A percentile compares a stretch with the other conserved stretches of the same genome.
Evolutionary conservation across 2,329 filamentous ascomycete species (phyloP).

Genomic region (Dothiorella sarmentorum): DNA sequence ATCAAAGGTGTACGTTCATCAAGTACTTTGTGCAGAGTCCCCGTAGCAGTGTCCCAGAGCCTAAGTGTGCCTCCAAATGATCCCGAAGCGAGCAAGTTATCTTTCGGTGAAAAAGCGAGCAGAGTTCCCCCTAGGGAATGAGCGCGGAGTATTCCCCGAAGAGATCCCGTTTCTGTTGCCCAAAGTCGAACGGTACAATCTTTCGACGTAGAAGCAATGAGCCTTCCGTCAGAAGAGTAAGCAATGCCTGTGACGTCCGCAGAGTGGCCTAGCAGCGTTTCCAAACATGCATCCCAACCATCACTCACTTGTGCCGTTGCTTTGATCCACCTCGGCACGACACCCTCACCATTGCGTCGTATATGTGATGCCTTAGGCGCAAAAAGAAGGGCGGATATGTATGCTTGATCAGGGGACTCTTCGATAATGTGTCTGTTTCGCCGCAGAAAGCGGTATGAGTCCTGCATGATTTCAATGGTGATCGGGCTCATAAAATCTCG

Average conservation of each 20-base stretch:
- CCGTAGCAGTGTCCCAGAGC: too few species aligned
- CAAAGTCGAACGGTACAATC: conserved; percentile 92
- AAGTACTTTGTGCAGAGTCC: too few species aligned
- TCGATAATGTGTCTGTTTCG: background rate
- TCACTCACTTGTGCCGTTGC: background rate
- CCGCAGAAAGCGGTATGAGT: background rate
- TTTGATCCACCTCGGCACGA: background rate
- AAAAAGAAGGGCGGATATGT: background rate
- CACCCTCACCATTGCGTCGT: background rate
- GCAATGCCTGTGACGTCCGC: background rate
- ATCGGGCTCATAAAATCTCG: background rate
- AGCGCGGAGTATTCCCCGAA: too few species aligned
- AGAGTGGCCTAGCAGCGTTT: background rate
- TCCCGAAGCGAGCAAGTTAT: too few species aligned
- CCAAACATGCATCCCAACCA: background rate
- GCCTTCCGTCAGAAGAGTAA: conserved; percentile 20
- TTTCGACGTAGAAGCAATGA: conserved; percentile 89
- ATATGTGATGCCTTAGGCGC: background rate
- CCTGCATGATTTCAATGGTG: background rate
- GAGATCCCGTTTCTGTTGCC: too few species aligned
- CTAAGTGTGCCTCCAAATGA: too few species aligned
- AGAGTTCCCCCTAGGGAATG: too few species aligned
- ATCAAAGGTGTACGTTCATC: too few species aligned
- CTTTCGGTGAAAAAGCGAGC: too few species aligned
- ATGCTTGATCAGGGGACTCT: background rate